A percentile compares a stretch with the other conserved stretches of the same genome.
Conservation (phyloP, 129 eudicot species). For the Daucus carota region DH1_v3.0 NC_030381.2:23790501-23791000, state of each 20-base stretch:
- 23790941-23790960: too few species aligned
- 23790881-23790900: too few species aligned
- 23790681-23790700: conserved; percentile 7
- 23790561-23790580: conserved; percentile 88
- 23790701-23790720: conserved; percentile 11
- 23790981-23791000: too few species aligned
- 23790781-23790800: background rate
- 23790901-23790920: too few species aligned
- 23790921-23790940: too few species aligned
- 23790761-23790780: background rate
- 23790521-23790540: conserved; percentile 89
- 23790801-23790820: background rate
- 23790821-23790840: background rate
- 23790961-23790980: too few species aligned
- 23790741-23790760: conserved; percentile 30
- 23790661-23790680: conserved; percentile 93
- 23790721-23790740: conserved; percentile 32
- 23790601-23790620: conserved; percentile 88
- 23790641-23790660: conserved; percentile 84
- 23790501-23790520: background rate
- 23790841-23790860: too few species aligned
- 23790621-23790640: conserved; percentile 82
- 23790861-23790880: too few species aligned
- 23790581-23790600: conserved; percentile 28
- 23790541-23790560: conserved; percentile 96